Evolutionary conservation across 176 grass and related monocot species (phyloP).

Genomic region (Aegilops bicornis): DNA sequence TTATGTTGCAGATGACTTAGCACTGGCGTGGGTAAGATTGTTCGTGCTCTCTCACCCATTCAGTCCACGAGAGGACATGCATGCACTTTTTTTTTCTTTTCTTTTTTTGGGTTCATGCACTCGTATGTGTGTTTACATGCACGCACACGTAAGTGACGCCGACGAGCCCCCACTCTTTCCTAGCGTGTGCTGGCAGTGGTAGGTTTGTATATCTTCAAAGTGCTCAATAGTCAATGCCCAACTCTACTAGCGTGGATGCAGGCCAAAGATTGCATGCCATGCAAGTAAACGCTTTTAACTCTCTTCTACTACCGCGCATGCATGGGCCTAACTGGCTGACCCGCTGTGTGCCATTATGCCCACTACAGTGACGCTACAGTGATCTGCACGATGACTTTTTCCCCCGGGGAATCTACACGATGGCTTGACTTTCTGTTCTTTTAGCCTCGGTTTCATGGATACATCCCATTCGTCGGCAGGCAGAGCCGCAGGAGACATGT

Average conservation of each 20-base stretch:
- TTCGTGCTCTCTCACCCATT: neutral
- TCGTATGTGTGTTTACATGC: neutral
- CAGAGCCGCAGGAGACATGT: neutral
- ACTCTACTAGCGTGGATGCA: constrained; percentile 6
- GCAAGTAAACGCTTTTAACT: neutral
- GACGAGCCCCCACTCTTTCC: neutral
- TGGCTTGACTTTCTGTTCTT: neutral
- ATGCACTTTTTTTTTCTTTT: too few relatives aligned
- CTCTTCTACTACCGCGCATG: neutral
- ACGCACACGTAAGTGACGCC: neutral
- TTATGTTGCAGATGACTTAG: too few relatives aligned
- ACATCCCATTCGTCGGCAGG: neutral
- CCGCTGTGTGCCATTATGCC: neutral
- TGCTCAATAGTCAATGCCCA: constrained; percentile 2
- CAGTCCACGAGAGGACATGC: neutral
- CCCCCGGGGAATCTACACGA: neutral
- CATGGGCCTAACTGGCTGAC: constrained; percentile 5
- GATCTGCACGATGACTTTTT: neutral
- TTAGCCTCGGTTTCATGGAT: too few relatives aligned
- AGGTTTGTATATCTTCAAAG: neutral
- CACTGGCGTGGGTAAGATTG: neutral
- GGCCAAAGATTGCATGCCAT: constrained; percentile 13
- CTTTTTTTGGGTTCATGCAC: too few relatives aligned
- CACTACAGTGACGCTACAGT: neutral
- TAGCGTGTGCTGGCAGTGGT: neutral